phyloP scores from a whole-genome alignment of 257 asterid genomes.

The Nicotiana sylvestris region DNA sequence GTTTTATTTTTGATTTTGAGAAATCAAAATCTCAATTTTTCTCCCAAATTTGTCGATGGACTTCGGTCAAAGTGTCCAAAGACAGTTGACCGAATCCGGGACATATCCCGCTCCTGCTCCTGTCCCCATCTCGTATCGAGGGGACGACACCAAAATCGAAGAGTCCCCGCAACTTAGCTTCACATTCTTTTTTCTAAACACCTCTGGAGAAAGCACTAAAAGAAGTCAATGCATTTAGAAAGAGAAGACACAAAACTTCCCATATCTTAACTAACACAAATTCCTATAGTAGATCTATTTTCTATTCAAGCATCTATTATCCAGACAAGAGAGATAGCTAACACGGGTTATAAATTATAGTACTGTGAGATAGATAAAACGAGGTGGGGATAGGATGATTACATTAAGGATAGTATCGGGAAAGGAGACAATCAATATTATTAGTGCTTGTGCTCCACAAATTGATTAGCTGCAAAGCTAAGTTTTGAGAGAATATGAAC shows the following conservation, averaged over 20 bases:
- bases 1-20: no score
- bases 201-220: not conserved
- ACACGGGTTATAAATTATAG: not conserved
- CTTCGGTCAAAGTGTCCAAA: no score
- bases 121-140: no score
- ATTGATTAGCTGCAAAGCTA: not conserved
- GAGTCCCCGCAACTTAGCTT: no score
- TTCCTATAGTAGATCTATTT: not conserved
- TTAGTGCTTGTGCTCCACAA: no score
- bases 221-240: not conserved
- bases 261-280: not conserved
- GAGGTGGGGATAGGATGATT: not conserved
- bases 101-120: no score
- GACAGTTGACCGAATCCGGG: no score
- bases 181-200: no score
- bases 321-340: not conserved
- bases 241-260: not conserved
- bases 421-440: no score
- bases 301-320: not conserved
- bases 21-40: no score
- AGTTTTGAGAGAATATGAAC: not conserved
- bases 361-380: not conserved
- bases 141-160: no score
- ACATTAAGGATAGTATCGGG: not conserved
- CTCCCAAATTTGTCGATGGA: no score